These are phyloP conservation scores for Dryadomyces quercivorus DNA, from an alignment of 2,329 filamentous ascomycete species.

Conservation along the genomic window DNA sequence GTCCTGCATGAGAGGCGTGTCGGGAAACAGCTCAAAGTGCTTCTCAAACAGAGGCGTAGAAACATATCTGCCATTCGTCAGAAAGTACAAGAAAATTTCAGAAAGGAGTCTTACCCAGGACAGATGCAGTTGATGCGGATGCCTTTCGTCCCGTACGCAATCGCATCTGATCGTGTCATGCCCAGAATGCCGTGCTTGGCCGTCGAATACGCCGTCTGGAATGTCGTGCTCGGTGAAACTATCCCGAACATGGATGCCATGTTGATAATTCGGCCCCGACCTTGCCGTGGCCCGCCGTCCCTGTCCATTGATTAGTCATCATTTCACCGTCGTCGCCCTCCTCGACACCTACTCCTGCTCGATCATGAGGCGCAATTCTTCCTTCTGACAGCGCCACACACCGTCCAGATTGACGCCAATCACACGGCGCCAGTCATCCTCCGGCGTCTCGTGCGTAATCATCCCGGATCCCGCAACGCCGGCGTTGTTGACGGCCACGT, in stretches of 20 bases:
- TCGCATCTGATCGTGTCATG: slow-evolving; percentile 40
- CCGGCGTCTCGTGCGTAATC: slow-evolving; percentile 31
- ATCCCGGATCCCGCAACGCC: slow-evolving; percentile 31
- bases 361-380: slow-evolving; percentile 38
- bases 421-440: slow-evolving; percentile 36
- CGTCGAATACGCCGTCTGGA: slow-evolving; percentile 34
- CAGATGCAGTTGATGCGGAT: slow-evolving; percentile 52
- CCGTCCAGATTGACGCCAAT: slow-evolving; percentile 42
- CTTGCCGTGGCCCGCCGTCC: slow-evolving; percentile 21
- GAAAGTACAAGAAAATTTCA: too few relatives aligned
- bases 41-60: slow-evolving; percentile 8
- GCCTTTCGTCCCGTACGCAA: slow-evolving; percentile 33
- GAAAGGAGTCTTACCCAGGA: slow-evolving; percentile 25
- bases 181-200: slow-evolving; percentile 40
- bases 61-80: too few relatives aligned
- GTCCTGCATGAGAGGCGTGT: slow-evolving; percentile 22
- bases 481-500: slow-evolving; percentile 44
- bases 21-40: slow-evolving; percentile 14
- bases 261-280: slow-evolving; percentile 41
- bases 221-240: slow-evolving; percentile 24
- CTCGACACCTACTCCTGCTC: slow-evolving; percentile 28
- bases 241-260: slow-evolving; percentile 39
- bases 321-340: too few relatives aligned
- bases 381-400: slow-evolving; percentile 43
- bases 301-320: slow-evolving; percentile 7